phyloP scores from a whole-genome alignment of 305 asterid genomes.

The Salvia sclarea region DNA sequence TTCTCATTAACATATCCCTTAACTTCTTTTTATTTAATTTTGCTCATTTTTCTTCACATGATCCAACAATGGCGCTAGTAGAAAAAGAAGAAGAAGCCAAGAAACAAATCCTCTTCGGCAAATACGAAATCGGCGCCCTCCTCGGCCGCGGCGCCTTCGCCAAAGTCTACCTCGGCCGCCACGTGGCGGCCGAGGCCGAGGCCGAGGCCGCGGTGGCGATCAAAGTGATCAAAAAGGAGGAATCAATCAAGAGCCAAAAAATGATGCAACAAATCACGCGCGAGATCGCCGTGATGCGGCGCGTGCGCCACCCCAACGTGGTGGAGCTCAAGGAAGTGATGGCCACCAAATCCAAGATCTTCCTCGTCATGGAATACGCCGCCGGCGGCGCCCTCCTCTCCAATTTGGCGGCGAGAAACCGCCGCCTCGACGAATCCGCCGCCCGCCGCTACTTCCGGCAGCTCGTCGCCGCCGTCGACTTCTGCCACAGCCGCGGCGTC shows the following conservation, averaged over 20 bases:
- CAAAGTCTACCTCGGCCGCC: slow-evolving; percentile 47
- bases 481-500: slow-evolving; percentile 57
- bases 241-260: slow-evolving; percentile 42
- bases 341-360: slow-evolving; percentile 57
- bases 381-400: slow-evolving; percentile 51
- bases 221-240: slow-evolving; percentile 51
- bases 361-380: slow-evolving; percentile 52
- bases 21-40: neutral
- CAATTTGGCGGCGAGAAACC: slow-evolving; percentile 35
- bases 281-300: slow-evolving; percentile 57
- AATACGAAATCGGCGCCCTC: slow-evolving; percentile 50
- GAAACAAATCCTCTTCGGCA: slow-evolving; percentile 45
- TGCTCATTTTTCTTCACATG: neutral
- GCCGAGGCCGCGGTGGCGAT: slow-evolving; percentile 50
- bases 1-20: neutral
- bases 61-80: slow-evolving; percentile 20
- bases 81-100: slow-evolving; percentile 36
- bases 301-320: slow-evolving; percentile 54
- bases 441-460: slow-evolving; percentile 57
- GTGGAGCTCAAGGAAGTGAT: slow-evolving; percentile 57
- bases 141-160: slow-evolving; percentile 56
- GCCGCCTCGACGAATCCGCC: slow-evolving; percentile 40
- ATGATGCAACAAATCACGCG: slow-evolving; percentile 58
- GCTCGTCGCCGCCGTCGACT: slow-evolving; percentile 50
- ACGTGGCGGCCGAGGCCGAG: slow-evolving; percentile 19